Conservation (phyloP, 371 early-diverging fungal species). For the Saksenaea oblongispora region DNA sequence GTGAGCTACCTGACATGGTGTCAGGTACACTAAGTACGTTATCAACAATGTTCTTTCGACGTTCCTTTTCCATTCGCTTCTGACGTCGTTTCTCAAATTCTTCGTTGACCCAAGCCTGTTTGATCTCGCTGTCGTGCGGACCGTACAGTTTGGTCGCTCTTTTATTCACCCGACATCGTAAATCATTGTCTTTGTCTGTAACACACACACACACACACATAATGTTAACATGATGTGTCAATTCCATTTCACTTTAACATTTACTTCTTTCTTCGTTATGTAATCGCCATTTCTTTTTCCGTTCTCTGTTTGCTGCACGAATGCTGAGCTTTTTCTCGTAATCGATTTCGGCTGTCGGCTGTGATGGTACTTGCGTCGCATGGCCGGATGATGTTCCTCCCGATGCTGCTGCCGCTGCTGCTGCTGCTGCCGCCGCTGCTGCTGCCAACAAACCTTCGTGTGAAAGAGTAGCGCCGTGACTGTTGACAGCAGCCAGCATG, state of each 20-base stretch:
- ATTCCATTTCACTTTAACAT: not conserved
- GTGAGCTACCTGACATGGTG: not conserved
- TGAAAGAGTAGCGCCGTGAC: conserved; percentile 16
- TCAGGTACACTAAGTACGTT: conserved; percentile 16
- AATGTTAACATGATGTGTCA: not conserved
- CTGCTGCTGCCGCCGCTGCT: conserved; percentile 25
- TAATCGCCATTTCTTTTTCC: conserved; percentile 69
- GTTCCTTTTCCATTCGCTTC: conserved; percentile 42
- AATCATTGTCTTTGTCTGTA: conserved; percentile 52
- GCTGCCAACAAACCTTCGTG: conserved; percentile 20
- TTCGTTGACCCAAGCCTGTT: conserved; percentile 46
- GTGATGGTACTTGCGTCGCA: not conserved
- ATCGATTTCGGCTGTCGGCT: not conserved
- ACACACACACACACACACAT: not conserved
- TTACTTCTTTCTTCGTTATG: conserved; percentile 66
- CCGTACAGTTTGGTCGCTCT: conserved; percentile 52
- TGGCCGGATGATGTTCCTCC: conserved; percentile 1
- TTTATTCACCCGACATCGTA: conserved; percentile 55
- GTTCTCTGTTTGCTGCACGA: conserved; percentile 64
- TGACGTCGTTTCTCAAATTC: conserved; percentile 49
- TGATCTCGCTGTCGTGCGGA: conserved; percentile 26
- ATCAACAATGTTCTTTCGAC: conserved; percentile 19
- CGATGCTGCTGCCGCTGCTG: conserved; percentile 11
- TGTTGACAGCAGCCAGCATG: conserved; percentile 39
- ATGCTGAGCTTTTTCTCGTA: conserved; percentile 14